phyloP scores from a whole-genome alignment of 2,329 filamentous ascomycete species.

The Fusarium oligoseptatum region DNA sequence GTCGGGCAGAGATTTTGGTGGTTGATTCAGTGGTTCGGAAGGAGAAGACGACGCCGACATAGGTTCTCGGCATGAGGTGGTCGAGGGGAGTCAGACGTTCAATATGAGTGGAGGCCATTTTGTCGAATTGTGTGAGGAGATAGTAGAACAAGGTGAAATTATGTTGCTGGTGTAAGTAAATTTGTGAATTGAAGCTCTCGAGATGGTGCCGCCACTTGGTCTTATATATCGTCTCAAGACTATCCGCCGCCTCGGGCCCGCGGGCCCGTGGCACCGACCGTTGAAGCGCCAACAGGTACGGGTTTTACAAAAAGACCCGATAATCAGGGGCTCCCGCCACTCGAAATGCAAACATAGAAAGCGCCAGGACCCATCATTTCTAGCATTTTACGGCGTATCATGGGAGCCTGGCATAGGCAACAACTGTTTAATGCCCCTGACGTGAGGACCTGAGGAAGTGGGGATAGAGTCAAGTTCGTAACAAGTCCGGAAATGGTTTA shows the following conservation, averaged over 20 bases:
- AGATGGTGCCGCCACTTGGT: neutral
- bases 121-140: neutral
- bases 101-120: neutral
- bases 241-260: neutral
- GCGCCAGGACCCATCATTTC: neutral
- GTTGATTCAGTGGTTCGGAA: slow-evolving; percentile 12
- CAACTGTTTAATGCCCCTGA: neutral
- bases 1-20: neutral
- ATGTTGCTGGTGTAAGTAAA: neutral
- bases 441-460: neutral
- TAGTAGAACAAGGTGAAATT: neutral
- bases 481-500: neutral
- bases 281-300: neutral
- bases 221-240: neutral
- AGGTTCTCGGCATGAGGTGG: slow-evolving; percentile 22
- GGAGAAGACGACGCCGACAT: slow-evolving; percentile 5
- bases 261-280: neutral
- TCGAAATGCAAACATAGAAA: neutral
- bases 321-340: neutral
- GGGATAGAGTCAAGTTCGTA: neutral
- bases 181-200: neutral
- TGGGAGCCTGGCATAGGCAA: neutral
- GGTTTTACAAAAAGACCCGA: neutral
- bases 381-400: neutral
- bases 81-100: slow-evolving; percentile 16